Evolutionary conservation across 441 rosid genomes (phyloP), one percentile per base, ranked within the genome.

Genomic region (Euphorbia celastroides): DNA sequence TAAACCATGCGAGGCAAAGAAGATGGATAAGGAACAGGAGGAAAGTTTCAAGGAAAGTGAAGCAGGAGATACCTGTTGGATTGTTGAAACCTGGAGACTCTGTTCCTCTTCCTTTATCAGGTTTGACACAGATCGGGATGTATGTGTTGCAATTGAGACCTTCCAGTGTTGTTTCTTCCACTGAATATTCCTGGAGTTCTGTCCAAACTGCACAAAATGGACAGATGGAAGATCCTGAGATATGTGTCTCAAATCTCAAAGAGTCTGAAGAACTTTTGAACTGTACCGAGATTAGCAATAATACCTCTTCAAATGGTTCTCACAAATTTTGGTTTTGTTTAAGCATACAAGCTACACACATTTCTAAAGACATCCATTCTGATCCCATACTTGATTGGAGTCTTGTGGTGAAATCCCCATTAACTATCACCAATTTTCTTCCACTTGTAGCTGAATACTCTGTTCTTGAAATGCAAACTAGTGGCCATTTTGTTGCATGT

Each of bases 381-480:
- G 81, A 92, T 76, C 92, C 97, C 50, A 92, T 92, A 76, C 86
- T 90, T 74, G 98, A 95, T 79, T 95, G 99, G 99, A 81, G 67
- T 73, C 80, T 95, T 75, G 89, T 84, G 68, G 76, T 95, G 69
- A 95, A 90, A 77, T 77, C 99, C 48, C 99, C 99, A 22, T 75
- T 95, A 63, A 85, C 87, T 54, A 75, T 95, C 70, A 74, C 87
- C 77, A 90, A 83, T 74, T 86, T 79, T 79, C 99, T 95, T 81
- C 99, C 98, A 61, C 83, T 90, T 81, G 78, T 76, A 55, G 90
- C 93, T 74, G 97, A 88, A 74, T 95, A 83, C 72, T 84, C 97
- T 67, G 80, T 95, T 54, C 84, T 86, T 69, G 92, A 90, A 82
- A 81, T 66, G 90, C 92, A 78, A 81, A 74, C 77, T 30, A 81